Base-by-base conservation (phyloP, 495 filamentous ascomycete genomes). In the Hyaloscypha variabilis region DNA sequence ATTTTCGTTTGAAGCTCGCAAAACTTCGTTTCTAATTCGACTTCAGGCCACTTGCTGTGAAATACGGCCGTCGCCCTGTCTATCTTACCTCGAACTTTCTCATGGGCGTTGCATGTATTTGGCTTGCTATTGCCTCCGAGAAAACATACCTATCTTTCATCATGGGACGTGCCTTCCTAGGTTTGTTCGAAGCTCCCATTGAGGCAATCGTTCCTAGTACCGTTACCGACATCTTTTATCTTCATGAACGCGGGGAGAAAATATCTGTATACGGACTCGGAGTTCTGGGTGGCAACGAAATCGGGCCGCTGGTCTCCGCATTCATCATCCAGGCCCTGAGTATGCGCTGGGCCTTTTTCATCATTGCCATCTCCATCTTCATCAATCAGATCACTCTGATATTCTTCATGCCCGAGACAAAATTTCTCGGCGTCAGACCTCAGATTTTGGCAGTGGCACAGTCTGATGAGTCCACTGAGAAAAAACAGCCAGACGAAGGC, bases 241-340 rank as follows among this genome's bases (percentile, higher is more conserved):
- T 60, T 13, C 63, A 66, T 24, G 63, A 65, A 19, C 21, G 63
- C 13, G 63, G 63, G 42, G 63, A 66, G 31, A 66, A 66, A 23
- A 60, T 66, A 11, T 60, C 63, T 6, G 29, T 66, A 21, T 60
- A 66, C 31, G 63, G 63, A 1, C 57, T 66, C 4, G 57, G 56
- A 5, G 63, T 66, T n/a, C 30, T 60, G 1, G 63, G 63, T 1
- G 63, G 63, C 10, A 59, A 65, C 24, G 63, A 65, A 26, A 65
- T 59, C n/a, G 63, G 63, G n/a, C 63, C 63, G 14, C 36, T 65
- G 14, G 42, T 58, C 36, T 65, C 63, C 1, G 63, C 63, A 3
- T 65, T 29, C 36, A 65, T 65, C 26, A 65, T 65, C 8, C 63
- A 59, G 39, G 11, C 36, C 26, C 36, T 50, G 11, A 65, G 55